Conservation (phyloP, 306 rosid species). For the Hippophae gyantsensis region DNA sequence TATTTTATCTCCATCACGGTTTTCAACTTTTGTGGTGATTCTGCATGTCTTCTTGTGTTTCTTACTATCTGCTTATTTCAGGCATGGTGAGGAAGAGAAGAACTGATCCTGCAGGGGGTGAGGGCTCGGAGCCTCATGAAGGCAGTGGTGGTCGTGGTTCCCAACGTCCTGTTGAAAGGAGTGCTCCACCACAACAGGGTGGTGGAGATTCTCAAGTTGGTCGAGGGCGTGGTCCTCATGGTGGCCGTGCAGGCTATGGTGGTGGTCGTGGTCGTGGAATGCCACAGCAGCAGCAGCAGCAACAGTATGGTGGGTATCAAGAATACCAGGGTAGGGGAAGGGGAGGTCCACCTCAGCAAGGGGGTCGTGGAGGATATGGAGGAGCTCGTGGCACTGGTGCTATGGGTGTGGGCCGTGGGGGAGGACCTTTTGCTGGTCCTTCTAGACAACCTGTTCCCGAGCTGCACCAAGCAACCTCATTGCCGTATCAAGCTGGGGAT, state of each 20-base stretch:
- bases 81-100: conserved; percentile 70
- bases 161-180: conserved; percentile 49
- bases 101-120: conserved; percentile 57
- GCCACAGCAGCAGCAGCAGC: conserved; percentile 43
- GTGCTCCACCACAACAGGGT: conserved; percentile 44
- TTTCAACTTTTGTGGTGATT: too few relatives aligned
- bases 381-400: conserved; percentile 42
- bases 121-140: conserved; percentile 47
- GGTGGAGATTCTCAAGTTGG: conserved; percentile 57
- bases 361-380: conserved; percentile 57
- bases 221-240: conserved; percentile 56
- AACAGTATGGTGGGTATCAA: conserved; percentile 41
- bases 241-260: conserved; percentile 38
- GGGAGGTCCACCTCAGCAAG: conserved; percentile 70
- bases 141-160: conserved; percentile 39
- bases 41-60: too few relatives aligned
- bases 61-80: too few relatives aligned
- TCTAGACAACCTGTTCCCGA: conserved; percentile 73
- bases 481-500: conserved; percentile 38
- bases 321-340: conserved; percentile 77
- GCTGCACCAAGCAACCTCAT: conserved; percentile 97
- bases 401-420: conserved; percentile 32
- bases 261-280: conserved; percentile 46
- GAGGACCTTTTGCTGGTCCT: conserved; percentile 60
- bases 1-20: too few relatives aligned